Evolutionary conservation across 1,284 basidiomycete species (phyloP).

Genomic region (Ganoderma sinense): DNA sequence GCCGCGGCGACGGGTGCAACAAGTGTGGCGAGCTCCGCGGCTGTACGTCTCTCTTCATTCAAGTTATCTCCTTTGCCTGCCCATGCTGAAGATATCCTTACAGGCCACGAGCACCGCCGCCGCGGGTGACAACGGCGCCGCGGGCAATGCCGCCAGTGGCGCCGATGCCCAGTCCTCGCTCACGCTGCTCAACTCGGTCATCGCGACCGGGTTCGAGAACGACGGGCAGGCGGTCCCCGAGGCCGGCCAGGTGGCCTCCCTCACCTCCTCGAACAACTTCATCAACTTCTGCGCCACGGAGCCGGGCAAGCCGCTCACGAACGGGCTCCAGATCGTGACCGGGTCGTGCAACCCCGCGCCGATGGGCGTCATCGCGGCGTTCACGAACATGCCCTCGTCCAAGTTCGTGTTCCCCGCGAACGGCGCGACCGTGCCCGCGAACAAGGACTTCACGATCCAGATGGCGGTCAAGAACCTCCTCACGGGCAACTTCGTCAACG

Average conservation of each 20-base stretch:
- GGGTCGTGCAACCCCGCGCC: constrained; percentile 72
- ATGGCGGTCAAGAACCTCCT: constrained; percentile 62
- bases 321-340: constrained; percentile 50
- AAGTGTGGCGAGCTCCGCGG: not conserved
- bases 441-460: constrained; percentile 62
- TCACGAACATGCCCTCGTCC: constrained; percentile 62
- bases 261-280: constrained; percentile 62
- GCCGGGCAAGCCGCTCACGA: constrained; percentile 46
- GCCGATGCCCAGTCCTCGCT: constrained; percentile 32
- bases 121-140: constrained; percentile 19
- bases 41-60: not conserved
- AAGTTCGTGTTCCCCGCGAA: constrained; percentile 66
- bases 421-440: constrained; percentile 55
- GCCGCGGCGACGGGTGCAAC: not conserved
- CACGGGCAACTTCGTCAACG: constrained; percentile 69
- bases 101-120: constrained; percentile 9
- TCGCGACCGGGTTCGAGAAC: constrained; percentile 33
- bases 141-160: constrained; percentile 11
- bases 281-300: constrained; percentile 53
- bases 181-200: constrained; percentile 33
- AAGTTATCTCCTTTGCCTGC: not conserved
- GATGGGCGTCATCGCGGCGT: constrained; percentile 63
- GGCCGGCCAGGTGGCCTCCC: constrained; percentile 48
- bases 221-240: constrained; percentile 46
- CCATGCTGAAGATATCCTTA: constrained; percentile 14